These are phyloP conservation scores for Taphrina betulina DNA, from an alignment of 1,139 yeast species.

Conservation along the genomic window DNA sequence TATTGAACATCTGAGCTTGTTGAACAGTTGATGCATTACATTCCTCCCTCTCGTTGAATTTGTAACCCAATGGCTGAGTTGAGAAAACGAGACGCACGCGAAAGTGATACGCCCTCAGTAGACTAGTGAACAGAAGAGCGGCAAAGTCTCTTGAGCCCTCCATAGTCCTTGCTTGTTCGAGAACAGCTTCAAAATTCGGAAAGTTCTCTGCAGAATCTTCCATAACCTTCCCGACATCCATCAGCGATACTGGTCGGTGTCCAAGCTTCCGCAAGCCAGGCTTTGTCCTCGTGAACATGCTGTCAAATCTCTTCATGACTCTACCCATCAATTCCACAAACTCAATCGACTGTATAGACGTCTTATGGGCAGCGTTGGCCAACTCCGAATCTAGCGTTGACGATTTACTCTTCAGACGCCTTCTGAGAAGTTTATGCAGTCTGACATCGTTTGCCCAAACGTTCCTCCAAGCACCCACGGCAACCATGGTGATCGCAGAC, in stretches of 20 bases:
- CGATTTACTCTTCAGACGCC: not conserved
- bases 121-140: slow-evolving; percentile 82
- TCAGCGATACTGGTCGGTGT: slow-evolving; percentile 16
- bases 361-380: not conserved
- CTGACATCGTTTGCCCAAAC: slow-evolving; percentile 65
- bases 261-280: slow-evolving; percentile 34
- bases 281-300: slow-evolving; percentile 43
- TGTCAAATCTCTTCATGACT: slow-evolving; percentile 50
- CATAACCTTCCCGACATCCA: slow-evolving; percentile 25
- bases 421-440: slow-evolving; percentile 44
- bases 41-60: slow-evolving; percentile 45
- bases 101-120: slow-evolving; percentile 68
- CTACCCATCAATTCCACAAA: slow-evolving; percentile 29
- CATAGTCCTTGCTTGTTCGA: slow-evolving; percentile 48
- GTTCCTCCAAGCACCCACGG: slow-evolving; percentile 68
- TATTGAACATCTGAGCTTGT: not conserved
- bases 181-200: slow-evolving; percentile 47
- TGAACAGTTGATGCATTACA: slow-evolving; percentile 2
- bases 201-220: slow-evolving; percentile 38
- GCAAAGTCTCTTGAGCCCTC: slow-evolving; percentile 76
- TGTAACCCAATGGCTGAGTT: slow-evolving; percentile 85
- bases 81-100: slow-evolving; percentile 75
- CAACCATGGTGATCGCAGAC: slow-evolving; percentile 57
- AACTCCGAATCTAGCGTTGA: slow-evolving; percentile 7
- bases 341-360: not conserved